Evolutionary conservation across 2,329 filamentous ascomycete species (phyloP).

Genomic region (Pseudofabraea citricarpa): DNA sequence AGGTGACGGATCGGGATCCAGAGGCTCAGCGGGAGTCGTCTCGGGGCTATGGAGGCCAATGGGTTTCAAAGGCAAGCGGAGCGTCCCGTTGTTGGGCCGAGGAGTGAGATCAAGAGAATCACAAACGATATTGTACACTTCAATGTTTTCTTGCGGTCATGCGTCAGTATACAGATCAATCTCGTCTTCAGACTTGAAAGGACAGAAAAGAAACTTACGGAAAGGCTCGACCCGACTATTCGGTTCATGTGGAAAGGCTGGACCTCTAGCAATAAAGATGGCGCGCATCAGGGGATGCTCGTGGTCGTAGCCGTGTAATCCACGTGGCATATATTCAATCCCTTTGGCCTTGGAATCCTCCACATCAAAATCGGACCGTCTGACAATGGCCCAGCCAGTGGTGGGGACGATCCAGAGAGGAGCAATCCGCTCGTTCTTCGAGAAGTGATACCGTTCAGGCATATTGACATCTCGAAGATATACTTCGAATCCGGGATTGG

Average conservation of each 20-base stretch:
- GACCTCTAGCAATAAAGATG: slow-evolving; percentile 88
- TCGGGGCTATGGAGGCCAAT: slow-evolving; percentile 45
- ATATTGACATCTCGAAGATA: slow-evolving; percentile 84
- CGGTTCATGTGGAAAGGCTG: slow-evolving; percentile 81
- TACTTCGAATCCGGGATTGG: slow-evolving; percentile 72
- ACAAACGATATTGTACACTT: slow-evolving; percentile 93
- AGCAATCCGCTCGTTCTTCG: slow-evolving; percentile 81
- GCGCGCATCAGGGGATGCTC: slow-evolving; percentile 93
- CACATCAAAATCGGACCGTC: slow-evolving; percentile 73
- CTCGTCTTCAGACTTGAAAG: no score
- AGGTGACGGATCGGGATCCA: slow-evolving; percentile 42
- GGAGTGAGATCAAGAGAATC: slow-evolving; percentile 75
- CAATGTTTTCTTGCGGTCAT: slow-evolving; percentile 73
- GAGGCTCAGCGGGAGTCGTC: slow-evolving; percentile 42
- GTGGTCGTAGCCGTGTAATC: slow-evolving; percentile 92
- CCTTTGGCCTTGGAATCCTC: slow-evolving; percentile 59
- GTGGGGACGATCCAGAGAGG: slow-evolving; percentile 93
- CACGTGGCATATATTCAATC: slow-evolving; percentile 70
- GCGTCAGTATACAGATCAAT: slow-evolving; percentile 23
- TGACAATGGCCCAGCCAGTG: slow-evolving; percentile 87
- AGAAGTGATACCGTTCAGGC: slow-evolving; percentile 90
- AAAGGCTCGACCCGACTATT: slow-evolving; percentile 78
- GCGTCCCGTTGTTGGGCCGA: slow-evolving; percentile 80
- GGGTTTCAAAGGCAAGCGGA: slow-evolving; percentile 59
- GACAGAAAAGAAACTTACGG: slow-evolving; percentile 52